A percentile compares a stretch with the other conserved stretches of the same genome.
phyloP scores from a whole-genome alignment of 352 stramenopile genomes.

The Pythium dissotocum region DNA sequence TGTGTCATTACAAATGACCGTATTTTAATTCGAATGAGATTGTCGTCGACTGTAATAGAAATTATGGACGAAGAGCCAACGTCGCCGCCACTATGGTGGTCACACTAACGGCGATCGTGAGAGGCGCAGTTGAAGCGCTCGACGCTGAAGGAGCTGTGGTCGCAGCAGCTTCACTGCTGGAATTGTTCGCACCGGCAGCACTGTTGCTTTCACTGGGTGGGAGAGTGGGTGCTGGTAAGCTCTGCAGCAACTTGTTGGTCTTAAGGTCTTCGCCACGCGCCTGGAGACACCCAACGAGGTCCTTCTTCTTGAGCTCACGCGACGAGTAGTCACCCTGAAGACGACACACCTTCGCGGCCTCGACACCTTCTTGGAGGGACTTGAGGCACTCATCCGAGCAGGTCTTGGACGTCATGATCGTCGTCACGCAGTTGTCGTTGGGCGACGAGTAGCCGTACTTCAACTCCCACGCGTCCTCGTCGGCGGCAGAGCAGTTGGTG shows the following conservation, averaged over 20 bases:
- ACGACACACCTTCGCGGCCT: background rate
- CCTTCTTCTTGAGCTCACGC: slow-evolving; percentile 1
- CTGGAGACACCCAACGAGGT: background rate
- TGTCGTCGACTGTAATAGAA: too few species aligned
- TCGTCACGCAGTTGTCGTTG: background rate
- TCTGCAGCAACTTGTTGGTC: background rate
- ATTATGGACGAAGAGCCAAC: too few species aligned
- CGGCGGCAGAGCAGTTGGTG: background rate
- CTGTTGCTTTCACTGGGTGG: background rate
- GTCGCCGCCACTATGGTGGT: background rate
- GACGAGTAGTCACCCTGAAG: background rate
- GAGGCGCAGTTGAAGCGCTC: background rate
- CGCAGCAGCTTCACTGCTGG: background rate
- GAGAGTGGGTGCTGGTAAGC: background rate
- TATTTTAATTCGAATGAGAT: background rate
- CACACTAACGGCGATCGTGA: background rate
- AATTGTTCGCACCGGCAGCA: background rate
- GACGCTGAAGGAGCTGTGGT: background rate
- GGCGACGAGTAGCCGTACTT: slow-evolving; percentile 1
- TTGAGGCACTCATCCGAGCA: background rate
- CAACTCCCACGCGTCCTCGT: background rate
- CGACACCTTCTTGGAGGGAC: background rate
- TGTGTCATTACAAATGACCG: background rate
- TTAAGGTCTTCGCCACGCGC: background rate
- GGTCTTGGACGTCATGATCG: background rate